Percentiles rank a stretch among this genome's conserved stretches.
Evolutionary conservation across 1,139 yeast species (phyloP).

Genomic region (Pichia kudriavzevii): DNA sequence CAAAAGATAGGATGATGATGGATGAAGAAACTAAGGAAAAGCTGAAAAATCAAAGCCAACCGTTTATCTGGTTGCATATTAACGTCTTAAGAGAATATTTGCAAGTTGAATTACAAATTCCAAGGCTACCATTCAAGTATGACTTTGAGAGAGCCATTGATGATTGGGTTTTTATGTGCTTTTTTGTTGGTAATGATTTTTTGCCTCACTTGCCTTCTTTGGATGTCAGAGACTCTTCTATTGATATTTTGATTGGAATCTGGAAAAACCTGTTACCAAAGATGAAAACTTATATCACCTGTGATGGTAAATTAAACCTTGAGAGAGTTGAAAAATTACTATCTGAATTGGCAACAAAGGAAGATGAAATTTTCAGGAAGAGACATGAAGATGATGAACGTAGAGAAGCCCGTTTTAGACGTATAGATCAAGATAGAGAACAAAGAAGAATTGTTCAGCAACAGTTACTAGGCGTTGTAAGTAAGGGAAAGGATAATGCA

Average conservation of each 20-base stretch:
- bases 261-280: conserved; percentile 73
- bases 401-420: conserved; percentile 53
- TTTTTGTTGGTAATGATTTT: conserved; percentile 97
- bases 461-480: conserved; percentile 25
- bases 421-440: conserved; percentile 43
- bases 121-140: conserved; percentile 63
- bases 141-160: conserved; percentile 94
- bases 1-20: conserved; percentile 48
- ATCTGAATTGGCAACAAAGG: conserved; percentile 59
- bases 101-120: conserved; percentile 69
- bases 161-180: conserved; percentile 99
- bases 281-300: conserved; percentile 72
- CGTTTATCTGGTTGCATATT: conserved; percentile 91
- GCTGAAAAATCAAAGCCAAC: conserved; percentile 61
- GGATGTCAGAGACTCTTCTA: conserved; percentile 91
- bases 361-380: conserved; percentile 68
- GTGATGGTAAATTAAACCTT: conserved; percentile 78
- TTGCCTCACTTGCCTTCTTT: conserved; percentile 92
- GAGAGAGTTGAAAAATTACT: conserved; percentile 70
- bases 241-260: conserved; percentile 68
- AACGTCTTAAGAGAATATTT: conserved; percentile 84
- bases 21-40: conserved; percentile 52
- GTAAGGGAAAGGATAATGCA: conserved; percentile 70
- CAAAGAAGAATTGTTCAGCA: conserved; percentile 32
- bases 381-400: conserved; percentile 63